These are phyloP conservation scores for Sphagnum tenellum DNA, from an alignment of 225 moss, liverwort and hornwort genomes.

Conservation along the genomic window DNA sequence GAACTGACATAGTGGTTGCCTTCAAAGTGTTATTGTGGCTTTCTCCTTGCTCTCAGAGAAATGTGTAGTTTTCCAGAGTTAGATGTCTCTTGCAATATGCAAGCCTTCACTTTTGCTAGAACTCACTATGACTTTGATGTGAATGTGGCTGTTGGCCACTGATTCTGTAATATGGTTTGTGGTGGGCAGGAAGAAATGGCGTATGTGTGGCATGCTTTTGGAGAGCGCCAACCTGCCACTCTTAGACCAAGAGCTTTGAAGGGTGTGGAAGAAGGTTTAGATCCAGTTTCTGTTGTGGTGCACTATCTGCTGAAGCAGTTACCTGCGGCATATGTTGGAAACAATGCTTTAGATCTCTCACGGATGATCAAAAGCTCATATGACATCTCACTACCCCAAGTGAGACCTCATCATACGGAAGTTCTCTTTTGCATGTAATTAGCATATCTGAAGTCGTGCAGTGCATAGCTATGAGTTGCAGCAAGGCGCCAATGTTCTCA, in stretches of 20 bases:
- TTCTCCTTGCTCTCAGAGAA: no score
- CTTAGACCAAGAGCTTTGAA: conserved; percentile 24
- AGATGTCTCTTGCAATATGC: no score
- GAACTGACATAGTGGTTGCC: no score
- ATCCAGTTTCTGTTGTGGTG: conserved; percentile 69
- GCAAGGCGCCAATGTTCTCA: no score
- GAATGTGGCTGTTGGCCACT: no score
- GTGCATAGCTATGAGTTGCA: no score
- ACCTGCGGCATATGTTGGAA: conserved; percentile 65
- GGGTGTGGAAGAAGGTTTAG: conserved; percentile 29
- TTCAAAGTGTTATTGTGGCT: no score
- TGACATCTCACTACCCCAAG: conserved; percentile 87
- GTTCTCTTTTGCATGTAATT: no score
- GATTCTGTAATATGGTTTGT: not conserved
- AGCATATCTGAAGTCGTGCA: no score
- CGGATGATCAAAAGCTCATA: conserved; percentile 59
- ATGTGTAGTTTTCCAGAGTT: no score
- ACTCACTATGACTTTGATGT: no score
- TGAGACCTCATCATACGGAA: conserved; percentile 11
- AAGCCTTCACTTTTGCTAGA: no score
- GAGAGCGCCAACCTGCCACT: conserved; percentile 36
- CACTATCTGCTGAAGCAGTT: conserved; percentile 88
- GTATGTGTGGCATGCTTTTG: conserved; percentile 51
- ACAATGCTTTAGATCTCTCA: conserved; percentile 61
- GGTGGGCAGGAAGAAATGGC: conserved; percentile 64